phyloP scores from a whole-genome alignment of 441 rosid species.

The Pelargonium citronellum region DNA sequence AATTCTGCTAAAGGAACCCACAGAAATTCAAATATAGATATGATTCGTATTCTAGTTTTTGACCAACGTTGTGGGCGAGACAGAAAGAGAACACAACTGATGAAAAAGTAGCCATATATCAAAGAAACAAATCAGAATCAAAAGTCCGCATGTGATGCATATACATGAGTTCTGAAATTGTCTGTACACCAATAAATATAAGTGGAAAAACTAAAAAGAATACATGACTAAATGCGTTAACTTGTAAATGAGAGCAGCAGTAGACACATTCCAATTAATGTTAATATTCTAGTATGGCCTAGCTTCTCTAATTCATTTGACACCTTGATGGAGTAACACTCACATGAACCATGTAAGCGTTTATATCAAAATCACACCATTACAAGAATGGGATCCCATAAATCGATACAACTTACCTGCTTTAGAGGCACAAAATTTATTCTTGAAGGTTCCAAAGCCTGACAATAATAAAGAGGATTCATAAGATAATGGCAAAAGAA shows the following conservation, averaged over 20 bases:
- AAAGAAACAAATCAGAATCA: background rate
- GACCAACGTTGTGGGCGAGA: background rate
- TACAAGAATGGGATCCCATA: background rate
- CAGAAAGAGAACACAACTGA: background rate
- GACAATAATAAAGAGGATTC: constrained; percentile 23
- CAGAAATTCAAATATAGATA: background rate
- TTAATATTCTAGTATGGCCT: background rate
- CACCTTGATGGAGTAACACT: background rate
- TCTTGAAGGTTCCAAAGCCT: constrained; percentile 79
- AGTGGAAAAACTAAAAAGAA: background rate
- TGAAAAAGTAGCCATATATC: background rate
- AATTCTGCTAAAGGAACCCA: background rate
- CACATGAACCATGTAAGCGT: background rate
- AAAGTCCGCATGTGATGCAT: background rate
- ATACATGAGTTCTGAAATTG: background rate
- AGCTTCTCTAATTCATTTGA: background rate
- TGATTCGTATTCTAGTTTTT: background rate
- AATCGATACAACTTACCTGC: constrained; percentile 44
- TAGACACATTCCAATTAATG: background rate
- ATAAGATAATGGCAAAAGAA: background rate
- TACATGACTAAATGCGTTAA: background rate
- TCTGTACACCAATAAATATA: background rate
- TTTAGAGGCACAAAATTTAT: constrained; percentile 81
- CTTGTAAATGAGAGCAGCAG: background rate
- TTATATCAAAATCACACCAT: background rate